These are phyloP conservation scores for Fraxinus sp. DNA, from an alignment of 305 asterid genomes.

Conservation along the genomic window DNA sequence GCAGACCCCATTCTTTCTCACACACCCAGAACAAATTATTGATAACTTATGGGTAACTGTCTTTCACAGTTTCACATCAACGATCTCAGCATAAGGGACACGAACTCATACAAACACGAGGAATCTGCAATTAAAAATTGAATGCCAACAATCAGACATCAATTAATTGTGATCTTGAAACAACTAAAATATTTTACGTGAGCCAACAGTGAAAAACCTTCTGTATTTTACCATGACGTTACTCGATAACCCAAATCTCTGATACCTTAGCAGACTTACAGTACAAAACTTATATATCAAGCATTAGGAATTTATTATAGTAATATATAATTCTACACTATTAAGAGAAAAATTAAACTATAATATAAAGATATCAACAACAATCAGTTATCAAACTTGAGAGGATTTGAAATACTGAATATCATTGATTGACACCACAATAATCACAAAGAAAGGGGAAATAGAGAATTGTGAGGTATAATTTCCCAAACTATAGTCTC, in stretches of 20 bases:
- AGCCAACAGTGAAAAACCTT: not conserved
- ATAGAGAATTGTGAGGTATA: constrained; percentile 2
- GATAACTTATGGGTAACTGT: constrained; percentile 5
- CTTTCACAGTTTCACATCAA: not conserved
- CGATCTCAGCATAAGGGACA: constrained; percentile 18
- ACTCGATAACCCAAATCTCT: constrained; percentile 5
- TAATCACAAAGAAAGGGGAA: constrained; percentile 4
- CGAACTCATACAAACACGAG: constrained; percentile 17
- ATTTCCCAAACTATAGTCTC: constrained; percentile 6
- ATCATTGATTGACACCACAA: not conserved
- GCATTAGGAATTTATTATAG: not conserved
- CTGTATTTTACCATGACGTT: not conserved
- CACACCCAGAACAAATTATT: constrained; percentile 23
- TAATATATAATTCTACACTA: constrained; percentile 10
- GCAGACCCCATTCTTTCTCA: constrained; percentile 87
- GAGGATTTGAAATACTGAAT: not conserved
- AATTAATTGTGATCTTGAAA: not conserved
- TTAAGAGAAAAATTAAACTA: constrained; percentile 11
- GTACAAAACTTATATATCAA: not conserved
- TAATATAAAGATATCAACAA: constrained; percentile 9
- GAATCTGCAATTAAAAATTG: constrained; percentile 32
- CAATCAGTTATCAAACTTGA: constrained; percentile 12
- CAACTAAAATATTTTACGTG: not conserved
- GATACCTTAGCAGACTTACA: not conserved
- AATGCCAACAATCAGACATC: constrained; percentile 10